A percentile compares a stretch with the other conserved stretches of the same genome.
Conservation (phyloP, 768 basidiomycete species). For the Agrocybe praecox region DNA sequence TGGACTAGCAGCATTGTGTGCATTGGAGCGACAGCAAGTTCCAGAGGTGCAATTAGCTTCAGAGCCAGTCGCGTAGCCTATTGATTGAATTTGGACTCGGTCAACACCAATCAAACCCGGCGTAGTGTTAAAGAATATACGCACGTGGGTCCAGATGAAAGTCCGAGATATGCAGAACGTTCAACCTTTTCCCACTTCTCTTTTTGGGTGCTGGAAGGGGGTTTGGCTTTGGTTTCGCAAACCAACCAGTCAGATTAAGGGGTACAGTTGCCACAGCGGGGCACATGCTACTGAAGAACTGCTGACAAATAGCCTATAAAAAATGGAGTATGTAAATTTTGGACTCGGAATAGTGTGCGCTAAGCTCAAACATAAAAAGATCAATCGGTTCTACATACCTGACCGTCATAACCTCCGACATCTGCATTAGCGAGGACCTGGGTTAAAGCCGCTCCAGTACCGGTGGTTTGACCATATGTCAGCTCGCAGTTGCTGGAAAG, state of each 20-base stretch:
- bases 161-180: slow-evolving; percentile 78
- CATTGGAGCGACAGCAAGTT: slow-evolving; percentile 64
- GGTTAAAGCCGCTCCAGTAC: slow-evolving; percentile 62
- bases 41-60: slow-evolving; percentile 74
- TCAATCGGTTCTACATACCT: slow-evolving; percentile 38
- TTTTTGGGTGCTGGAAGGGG: slow-evolving; percentile 60
- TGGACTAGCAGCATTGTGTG: slow-evolving; percentile 50
- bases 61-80: slow-evolving; percentile 68
- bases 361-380: background rate
- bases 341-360: background rate
- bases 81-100: background rate
- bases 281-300: slow-evolving; percentile 54
- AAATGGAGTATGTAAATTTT: background rate
- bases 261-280: slow-evolving; percentile 58
- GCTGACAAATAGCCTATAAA: slow-evolving; percentile 53
- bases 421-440: slow-evolving; percentile 75
- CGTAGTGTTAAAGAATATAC: slow-evolving; percentile 15
- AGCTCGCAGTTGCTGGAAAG: slow-evolving; percentile 53
- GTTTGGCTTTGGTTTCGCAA: slow-evolving; percentile 75
- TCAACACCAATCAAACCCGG: background rate
- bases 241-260: slow-evolving; percentile 69
- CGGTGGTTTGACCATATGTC: slow-evolving; percentile 43
- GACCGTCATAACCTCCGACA: slow-evolving; percentile 73
- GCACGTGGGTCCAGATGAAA: slow-evolving; percentile 75
- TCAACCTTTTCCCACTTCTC: slow-evolving; percentile 65